A percentile compares a stretch with the other conserved stretches of the same genome.
Evolutionary conservation across 441 rosid genomes (phyloP).

Genomic region (Bruguiera hainesii): DNA sequence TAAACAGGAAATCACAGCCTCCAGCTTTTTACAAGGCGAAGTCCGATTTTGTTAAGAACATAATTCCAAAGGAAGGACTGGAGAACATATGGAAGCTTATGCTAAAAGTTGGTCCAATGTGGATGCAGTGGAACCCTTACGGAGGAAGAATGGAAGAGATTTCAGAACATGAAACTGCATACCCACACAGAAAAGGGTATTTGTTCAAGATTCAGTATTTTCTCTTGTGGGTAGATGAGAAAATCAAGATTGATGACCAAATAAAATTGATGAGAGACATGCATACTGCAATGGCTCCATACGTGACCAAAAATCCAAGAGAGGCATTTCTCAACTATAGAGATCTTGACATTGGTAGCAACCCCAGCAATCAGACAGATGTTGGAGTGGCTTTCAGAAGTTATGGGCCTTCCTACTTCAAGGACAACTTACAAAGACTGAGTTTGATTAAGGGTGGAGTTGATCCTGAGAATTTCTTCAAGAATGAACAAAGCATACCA

Average conservation of each 20-base stretch:
- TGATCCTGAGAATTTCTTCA: constrained; percentile 59
- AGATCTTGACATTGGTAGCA: constrained; percentile 45
- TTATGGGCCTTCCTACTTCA: constrained; percentile 53
- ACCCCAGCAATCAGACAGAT: constrained; percentile 20
- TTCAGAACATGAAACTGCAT: constrained; percentile 35
- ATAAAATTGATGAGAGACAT: constrained; percentile 12
- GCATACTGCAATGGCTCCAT: constrained; percentile 17
- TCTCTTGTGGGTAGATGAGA: constrained; percentile 15
- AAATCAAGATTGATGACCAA: background rate
- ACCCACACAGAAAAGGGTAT: constrained; percentile 47
- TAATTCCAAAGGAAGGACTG: constrained; percentile 24
- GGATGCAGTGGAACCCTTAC: constrained; percentile 45
- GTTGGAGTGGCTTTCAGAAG: constrained; percentile 31
- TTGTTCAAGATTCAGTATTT: constrained; percentile 22
- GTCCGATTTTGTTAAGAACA: constrained; percentile 40
- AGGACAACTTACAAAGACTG: constrained; percentile 41
- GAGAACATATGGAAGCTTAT: constrained; percentile 30
- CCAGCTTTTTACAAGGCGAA: constrained; percentile 33
- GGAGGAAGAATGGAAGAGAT: constrained; percentile 57
- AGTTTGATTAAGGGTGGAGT: constrained; percentile 41
- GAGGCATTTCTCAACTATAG: constrained; percentile 38
- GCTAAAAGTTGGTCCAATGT: constrained; percentile 31
- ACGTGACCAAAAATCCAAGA: constrained; percentile 26
- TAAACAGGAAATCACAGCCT: constrained; percentile 7
- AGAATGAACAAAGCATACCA: constrained; percentile 52